These are phyloP conservation scores for Leccinum obscurum DNA, from an alignment of 768 basidiomycete genomes.

Conservation along the genomic window DNA sequence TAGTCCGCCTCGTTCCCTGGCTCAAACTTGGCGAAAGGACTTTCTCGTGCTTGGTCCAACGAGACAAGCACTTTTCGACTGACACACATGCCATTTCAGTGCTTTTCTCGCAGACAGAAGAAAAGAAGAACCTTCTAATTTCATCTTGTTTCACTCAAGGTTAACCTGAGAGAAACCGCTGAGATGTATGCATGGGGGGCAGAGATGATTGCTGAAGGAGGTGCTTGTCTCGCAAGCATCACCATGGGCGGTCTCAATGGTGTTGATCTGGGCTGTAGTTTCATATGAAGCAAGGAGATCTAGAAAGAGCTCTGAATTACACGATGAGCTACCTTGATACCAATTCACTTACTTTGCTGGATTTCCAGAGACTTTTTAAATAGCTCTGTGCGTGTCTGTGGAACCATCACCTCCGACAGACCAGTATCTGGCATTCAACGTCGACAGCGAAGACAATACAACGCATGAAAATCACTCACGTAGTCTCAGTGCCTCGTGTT, in stretches of 20 bases:
- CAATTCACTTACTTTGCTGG: conserved; percentile 75
- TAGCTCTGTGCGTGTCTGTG: conserved; percentile 78
- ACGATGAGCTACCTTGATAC: conserved; percentile 5
- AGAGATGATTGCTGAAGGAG: too few species aligned
- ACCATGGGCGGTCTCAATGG: conserved; percentile 55
- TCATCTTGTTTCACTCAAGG: too few species aligned
- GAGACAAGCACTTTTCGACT: too few species aligned
- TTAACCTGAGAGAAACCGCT: too few species aligned
- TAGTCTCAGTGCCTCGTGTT: conserved; percentile 85
- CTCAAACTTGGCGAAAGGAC: too few species aligned
- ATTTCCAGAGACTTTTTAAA: conserved; percentile 94
- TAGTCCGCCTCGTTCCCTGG: too few species aligned
- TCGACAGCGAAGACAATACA: conserved; percentile 5
- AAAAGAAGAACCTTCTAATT: too few species aligned
- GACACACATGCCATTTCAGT: too few species aligned
- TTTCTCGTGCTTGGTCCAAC: too few species aligned
- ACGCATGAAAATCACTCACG: conserved; percentile 53
- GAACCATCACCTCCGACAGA: conserved; percentile 87
- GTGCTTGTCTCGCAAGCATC: conserved; percentile 37
- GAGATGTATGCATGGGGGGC: too few species aligned
- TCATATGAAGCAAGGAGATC: conserved; percentile 96
- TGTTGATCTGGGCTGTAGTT: conserved; percentile 70
- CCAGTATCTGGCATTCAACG: conserved; percentile 71
- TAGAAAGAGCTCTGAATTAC: conserved; percentile 31
- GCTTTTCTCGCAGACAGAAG: too few species aligned